Evolutionary conservation across 257 asterid species (phyloP), one percentile per base, ranked within the genome.

Genomic region (Solanum commersonii): DNA sequence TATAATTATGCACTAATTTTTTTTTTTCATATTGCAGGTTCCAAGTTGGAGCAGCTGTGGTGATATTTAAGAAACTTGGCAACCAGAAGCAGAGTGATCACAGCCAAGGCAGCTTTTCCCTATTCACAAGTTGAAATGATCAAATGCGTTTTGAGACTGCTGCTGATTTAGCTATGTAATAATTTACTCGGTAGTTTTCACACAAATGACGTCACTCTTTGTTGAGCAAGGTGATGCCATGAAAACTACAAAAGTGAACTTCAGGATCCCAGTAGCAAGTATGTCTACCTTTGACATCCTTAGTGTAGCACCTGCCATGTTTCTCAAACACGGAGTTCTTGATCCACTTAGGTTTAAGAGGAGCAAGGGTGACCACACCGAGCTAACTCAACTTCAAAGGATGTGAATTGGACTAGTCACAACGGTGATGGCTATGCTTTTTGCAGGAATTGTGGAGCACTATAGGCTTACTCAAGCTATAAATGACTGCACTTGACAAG

Each of bases 151-250:
- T 87, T 95, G 10, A 89, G 98, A 37, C 56, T 74, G 56, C 83
- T 74, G 6, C 52, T 14, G 56, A 22, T 74, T 9, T 96, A 98
- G 98, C 95, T 95, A 46, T 95, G 98, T 95, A 96, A 95, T 95
- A 37, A 77, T 96, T 87, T 95, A 94, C 83, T 96, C 96, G 0
- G 97, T 95, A 9, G 99, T 95, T 68, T 95, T 93, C 90, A 90
- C 99, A 4, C 99, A 96, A 67, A 97, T 97, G 99, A 98, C 98
- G 46, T 97, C 99, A 0, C 91, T 96, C 34, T 97, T 97, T 12
- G 99, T 97, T 1, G 98, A 95, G 86, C 99, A 97, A 95, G 83
- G 83, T 35, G 56, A 74, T 74, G 83, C 52, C 52, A 37, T 74
- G 83, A 37, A 74, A 22, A 74, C 98, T 6, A 76, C 77, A 22